Percentiles rank a stretch among this genome's conserved stretches.
phyloP scores from a whole-genome alignment of 108 stramenopile genomes.

The Cyclotella kingstonii region DNA sequence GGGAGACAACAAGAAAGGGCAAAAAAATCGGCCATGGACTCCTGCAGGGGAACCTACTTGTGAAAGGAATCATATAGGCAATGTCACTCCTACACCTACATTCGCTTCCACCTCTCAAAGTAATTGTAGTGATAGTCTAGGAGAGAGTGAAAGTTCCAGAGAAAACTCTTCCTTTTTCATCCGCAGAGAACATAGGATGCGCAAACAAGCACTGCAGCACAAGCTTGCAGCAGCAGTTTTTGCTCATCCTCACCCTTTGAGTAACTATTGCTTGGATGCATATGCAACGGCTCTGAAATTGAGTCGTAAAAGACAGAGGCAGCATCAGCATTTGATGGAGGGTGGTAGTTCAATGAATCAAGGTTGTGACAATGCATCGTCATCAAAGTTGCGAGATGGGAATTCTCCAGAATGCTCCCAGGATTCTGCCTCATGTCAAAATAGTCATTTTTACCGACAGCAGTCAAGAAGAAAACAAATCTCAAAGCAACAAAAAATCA shows the following conservation, averaged over 20 bases:
- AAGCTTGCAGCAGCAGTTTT: constrained; percentile 73
- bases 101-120: background rate
- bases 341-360: no score
- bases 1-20: background rate
- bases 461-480: background rate
- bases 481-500: constrained; percentile 7
- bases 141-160: constrained; percentile 8
- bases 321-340: no score
- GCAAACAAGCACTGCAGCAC: constrained; percentile 55
- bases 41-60: constrained; percentile 20
- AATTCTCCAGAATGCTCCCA: background rate
- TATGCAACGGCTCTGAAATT: constrained; percentile 60
- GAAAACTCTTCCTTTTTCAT: background rate
- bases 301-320: constrained; percentile 20
- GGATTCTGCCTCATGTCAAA: no score
- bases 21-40: constrained; percentile 7
- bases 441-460: constrained; percentile 5
- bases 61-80: constrained; percentile 11
- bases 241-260: constrained; percentile 70
- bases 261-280: constrained; percentile 74
- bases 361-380: constrained; percentile 7
- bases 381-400: background rate
- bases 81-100: constrained; percentile 2
- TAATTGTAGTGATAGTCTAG: constrained; percentile 12
- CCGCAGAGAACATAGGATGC: constrained; percentile 18